Evolutionary conservation across 2,329 filamentous ascomycete genomes (phyloP).

Genomic region (Cytospora paraplurivora): DNA sequence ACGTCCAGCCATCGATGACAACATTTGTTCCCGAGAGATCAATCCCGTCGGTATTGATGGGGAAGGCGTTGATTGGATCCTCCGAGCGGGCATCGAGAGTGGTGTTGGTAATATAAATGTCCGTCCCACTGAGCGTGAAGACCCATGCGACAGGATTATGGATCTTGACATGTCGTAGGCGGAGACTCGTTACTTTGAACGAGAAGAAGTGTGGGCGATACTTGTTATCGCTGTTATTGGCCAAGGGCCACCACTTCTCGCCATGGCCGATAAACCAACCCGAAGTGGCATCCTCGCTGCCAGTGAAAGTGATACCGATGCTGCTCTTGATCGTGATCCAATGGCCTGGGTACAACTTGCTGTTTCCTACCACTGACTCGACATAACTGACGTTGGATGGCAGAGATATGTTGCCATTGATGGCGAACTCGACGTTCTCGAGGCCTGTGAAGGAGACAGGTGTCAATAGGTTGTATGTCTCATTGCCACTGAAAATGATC

Average conservation of each 20-base stretch:
- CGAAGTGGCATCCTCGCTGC: conserved; percentile 25
- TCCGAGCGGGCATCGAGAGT: conserved; percentile 30
- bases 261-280: conserved; percentile 33
- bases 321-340: conserved; percentile 30
- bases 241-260: conserved; percentile 32
- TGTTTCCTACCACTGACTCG: conserved; percentile 29
- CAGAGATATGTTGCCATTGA: conserved; percentile 31
- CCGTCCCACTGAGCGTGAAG: conserved; percentile 30
- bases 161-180: conserved; percentile 31
- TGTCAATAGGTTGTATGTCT: conserved; percentile 32
- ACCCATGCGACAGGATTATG: conserved; percentile 32
- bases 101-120: conserved; percentile 33
- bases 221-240: conserved; percentile 28
- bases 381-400: conserved; percentile 30
- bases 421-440: conserved; percentile 30
- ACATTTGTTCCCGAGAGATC: conserved; percentile 31
- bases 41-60: conserved; percentile 34
- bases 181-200: conserved; percentile 28
- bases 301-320: conserved; percentile 28
- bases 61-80: conserved; percentile 27
- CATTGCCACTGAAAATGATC: conserved; percentile 28
- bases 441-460: conserved; percentile 30
- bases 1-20: conserved; percentile 31
- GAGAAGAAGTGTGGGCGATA: conserved; percentile 32
- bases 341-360: conserved; percentile 31